Evolutionary conservation across 2,329 filamentous ascomycete genomes (phyloP).

Genomic region (Talaromyces sp.): DNA sequence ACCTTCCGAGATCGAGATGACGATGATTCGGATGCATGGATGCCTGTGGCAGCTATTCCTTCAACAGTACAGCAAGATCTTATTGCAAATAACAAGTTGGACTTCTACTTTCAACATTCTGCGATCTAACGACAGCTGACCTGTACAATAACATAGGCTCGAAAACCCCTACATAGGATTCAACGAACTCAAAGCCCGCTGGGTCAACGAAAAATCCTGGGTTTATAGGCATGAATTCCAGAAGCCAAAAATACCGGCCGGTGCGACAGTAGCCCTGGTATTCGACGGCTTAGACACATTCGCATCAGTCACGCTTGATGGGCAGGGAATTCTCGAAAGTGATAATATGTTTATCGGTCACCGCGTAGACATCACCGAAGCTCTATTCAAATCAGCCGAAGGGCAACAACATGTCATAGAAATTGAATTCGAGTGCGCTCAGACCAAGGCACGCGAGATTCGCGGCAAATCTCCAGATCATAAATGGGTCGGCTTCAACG

Average conservation of each 20-base stretch:
- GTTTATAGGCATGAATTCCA: constrained; percentile 17
- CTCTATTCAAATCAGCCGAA: constrained; percentile 39
- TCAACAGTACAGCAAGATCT: constrained; percentile 33
- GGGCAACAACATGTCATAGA: constrained; percentile 42
- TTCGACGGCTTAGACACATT: constrained; percentile 81
- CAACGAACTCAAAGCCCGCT: constrained; percentile 30
- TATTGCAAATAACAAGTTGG: constrained; percentile 22
- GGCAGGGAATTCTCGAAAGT: constrained; percentile 61
- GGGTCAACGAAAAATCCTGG: constrained; percentile 33
- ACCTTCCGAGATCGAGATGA: constrained; percentile 23
- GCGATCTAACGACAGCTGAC: not conserved
- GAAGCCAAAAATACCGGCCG: constrained; percentile 3
- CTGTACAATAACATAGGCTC: constrained; percentile 14
- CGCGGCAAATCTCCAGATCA: constrained; percentile 43
- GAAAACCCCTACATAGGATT: constrained; percentile 29
- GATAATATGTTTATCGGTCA: constrained; percentile 79
- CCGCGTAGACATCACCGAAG: constrained; percentile 60
- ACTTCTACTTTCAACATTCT: not conserved
- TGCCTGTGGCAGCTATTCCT: constrained; percentile 30
- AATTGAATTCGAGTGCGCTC: constrained; percentile 49
- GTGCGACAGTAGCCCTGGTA: constrained; percentile 48
- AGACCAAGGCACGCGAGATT: constrained; percentile 43
- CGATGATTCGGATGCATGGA: constrained; percentile 26
- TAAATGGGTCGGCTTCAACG: constrained; percentile 47
- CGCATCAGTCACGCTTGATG: constrained; percentile 68